Percentiles rank a stretch among this genome's conserved stretches.
Evolutionary conservation across 1,284 basidiomycete species (phyloP).

Genomic region (Ustilago trichophora): DNA sequence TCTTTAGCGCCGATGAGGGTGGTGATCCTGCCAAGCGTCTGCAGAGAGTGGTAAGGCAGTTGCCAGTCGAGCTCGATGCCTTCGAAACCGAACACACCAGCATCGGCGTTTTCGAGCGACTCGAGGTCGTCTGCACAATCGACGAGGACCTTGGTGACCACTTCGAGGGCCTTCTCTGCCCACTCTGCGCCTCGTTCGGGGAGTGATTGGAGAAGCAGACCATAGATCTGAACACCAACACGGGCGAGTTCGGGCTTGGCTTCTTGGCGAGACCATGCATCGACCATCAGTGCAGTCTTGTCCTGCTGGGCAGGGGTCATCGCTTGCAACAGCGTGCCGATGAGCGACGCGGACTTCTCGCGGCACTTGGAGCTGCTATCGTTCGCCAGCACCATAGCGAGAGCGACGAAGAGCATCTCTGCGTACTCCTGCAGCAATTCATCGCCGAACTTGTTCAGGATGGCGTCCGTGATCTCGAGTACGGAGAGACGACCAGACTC

Average conservation of each 20-base stretch:
- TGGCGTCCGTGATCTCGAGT: conserved; percentile 85
- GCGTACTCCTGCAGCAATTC: conserved; percentile 81
- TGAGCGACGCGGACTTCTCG: conserved; percentile 82
- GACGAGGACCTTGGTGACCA: conserved; percentile 27
- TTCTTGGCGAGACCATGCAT: conserved; percentile 78
- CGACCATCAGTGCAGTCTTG: conserved; percentile 76
- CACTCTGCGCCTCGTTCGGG: conserved; percentile 15
- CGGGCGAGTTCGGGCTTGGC: conserved; percentile 74
- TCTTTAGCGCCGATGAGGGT: conserved; percentile 3
- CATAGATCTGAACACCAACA: conserved; percentile 75
- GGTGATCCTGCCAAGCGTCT: conserved; percentile 30
- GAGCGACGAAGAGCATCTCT: conserved; percentile 88
- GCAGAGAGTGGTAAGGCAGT: conserved; percentile 78
- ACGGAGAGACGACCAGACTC: conserved; percentile 91
- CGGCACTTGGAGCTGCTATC: conserved; percentile 89
- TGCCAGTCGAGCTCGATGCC: conserved; percentile 76
- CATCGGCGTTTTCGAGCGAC: conserved; percentile 29
- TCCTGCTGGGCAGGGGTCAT: conserved; percentile 75
- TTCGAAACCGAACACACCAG: conserved; percentile 68
- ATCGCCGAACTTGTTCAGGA: conserved; percentile 85
- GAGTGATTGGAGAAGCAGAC: conserved; percentile 69
- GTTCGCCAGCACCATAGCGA: conserved; percentile 92
- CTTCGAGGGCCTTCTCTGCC: conserved; percentile 29
- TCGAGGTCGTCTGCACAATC: conserved; percentile 52
- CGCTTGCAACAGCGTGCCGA: conserved; percentile 78